Base-by-base conservation (phyloP, 2,329 filamentous ascomycete species). In the Hypoxylon sp. region DNA sequence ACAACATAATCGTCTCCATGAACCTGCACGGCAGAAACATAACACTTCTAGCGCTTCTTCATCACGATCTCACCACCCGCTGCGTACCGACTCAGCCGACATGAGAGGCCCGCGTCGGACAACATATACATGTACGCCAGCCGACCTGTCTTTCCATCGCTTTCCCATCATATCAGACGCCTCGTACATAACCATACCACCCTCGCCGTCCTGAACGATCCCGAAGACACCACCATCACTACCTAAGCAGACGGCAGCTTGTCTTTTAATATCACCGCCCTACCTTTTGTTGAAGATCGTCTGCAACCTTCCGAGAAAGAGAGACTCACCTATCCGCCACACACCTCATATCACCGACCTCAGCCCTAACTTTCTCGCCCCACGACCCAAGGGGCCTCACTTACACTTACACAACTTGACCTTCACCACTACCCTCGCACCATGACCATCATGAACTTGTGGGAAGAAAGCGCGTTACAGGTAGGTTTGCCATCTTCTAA, bases 401-500 rank as follows among this genome's bases (percentile, higher is more conserved):
- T 15, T 45, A 47, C 20, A 24, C 9, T 15, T 45, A 47, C 38
- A 18, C n/a, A 37, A 20, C 18, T n/a, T 35, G 3, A 38, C 23
- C n/a, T 7, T 35, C 13, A 41, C 18, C 21, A n/a, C 13, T 17
- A 26, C 23, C 6, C 23, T 33, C 20, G 26, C 40, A 59, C 21
- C 8, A 67, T 64, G 62, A 20, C 59, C n/a, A 63, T 59, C 47
- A 72, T 72, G 67, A 73, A 73, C 42, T 45, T 69, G 11, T 73
- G 72, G 72, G 72, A 73, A 54, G 64, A 59, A 21, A 60, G 43
- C 43, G 69, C 71, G 2, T 55, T 71, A 7, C 55, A 69, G 18
- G 77, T 79, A 63, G 48, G 73, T 60, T 35, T n/a, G n/a, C n/a
- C n/a, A n/a, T n/a, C n/a, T n/a, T n/a, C n/a, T n/a, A n/a, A n/a